Evolutionary conservation across 371 early-diverging fungal species (phyloP).

Genomic region (Funneliformis caledonium): DNA sequence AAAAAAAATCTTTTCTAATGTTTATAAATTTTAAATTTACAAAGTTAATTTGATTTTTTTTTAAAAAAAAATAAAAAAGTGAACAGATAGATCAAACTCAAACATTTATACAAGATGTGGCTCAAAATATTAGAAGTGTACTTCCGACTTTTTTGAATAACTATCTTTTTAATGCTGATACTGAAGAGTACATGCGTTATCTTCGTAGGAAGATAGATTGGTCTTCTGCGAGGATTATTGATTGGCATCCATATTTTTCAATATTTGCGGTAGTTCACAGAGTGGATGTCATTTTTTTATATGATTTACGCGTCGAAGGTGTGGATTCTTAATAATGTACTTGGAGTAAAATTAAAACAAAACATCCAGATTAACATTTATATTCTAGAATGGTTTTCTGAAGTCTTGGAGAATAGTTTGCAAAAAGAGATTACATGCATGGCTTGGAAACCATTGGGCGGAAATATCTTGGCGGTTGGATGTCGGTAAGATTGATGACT

Average conservation of each 20-base stretch:
- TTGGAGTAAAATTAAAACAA: background rate
- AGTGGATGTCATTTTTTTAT: slow-evolving; percentile 34
- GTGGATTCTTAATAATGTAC: background rate
- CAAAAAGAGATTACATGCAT: slow-evolving; percentile 39
- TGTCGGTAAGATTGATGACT: background rate
- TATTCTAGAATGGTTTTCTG: slow-evolving; percentile 31
- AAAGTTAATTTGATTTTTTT: background rate
- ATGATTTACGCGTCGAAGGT: slow-evolving; percentile 37
- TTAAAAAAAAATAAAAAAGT: background rate
- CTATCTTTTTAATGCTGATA: background rate
- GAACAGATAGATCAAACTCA: background rate
- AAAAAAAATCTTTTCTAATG: background rate
- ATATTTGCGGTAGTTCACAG: slow-evolving; percentile 33
- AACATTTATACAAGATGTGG: background rate
- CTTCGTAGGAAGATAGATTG: background rate
- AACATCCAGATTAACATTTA: background rate
- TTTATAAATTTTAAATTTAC: background rate
- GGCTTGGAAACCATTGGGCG: slow-evolving; percentile 40
- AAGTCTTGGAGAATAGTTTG: slow-evolving; percentile 35
- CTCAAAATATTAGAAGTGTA: background rate
- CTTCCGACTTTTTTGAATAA: background rate
- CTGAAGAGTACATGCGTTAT: background rate
- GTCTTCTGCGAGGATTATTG: slow-evolving; percentile 11
- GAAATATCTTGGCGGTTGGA: slow-evolving; percentile 40
- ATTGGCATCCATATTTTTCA: slow-evolving; percentile 37